These are phyloP conservation scores for Phycomyces nitens DNA, from an alignment of 192 early-diverging fungal genomes.

Conservation along the genomic window DNA sequence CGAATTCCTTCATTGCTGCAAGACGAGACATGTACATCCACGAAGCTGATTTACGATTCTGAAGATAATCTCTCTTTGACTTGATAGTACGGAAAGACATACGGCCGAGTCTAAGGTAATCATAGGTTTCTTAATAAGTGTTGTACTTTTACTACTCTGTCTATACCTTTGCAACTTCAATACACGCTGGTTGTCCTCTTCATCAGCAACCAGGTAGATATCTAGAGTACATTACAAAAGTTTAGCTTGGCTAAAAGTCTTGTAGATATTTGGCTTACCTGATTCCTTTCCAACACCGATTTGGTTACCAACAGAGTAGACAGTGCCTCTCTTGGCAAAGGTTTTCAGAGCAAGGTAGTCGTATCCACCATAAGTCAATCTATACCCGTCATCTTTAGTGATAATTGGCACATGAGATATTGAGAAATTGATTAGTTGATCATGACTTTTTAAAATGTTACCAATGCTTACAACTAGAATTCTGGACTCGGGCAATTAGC, in stretches of 20 bases:
- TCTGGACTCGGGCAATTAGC: conserved; percentile 82
- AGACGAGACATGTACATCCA: conserved; percentile 99
- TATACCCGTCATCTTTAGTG: conserved; percentile 83
- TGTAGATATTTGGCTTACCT: conserved; percentile 25
- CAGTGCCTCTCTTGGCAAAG: conserved; percentile 77
- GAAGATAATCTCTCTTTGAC: conserved; percentile 94
- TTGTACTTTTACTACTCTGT: background rate
- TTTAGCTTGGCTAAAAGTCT: background rate
- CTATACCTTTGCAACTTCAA: conserved; percentile 87
- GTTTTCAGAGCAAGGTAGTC: conserved; percentile 97
- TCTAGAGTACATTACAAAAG: conserved; percentile 44
- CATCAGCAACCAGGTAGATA: conserved; percentile 95
- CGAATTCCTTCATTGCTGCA: conserved; percentile 97
- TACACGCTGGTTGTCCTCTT: conserved; percentile 86
- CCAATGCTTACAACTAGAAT: conserved; percentile 63
- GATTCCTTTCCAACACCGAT: conserved; percentile 99
- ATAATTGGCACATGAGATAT: background rate
- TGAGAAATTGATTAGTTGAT: background rate
- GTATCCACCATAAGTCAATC: conserved; percentile 98
- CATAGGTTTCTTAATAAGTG: background rate
- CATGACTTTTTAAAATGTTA: background rate
- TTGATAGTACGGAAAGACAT: conserved; percentile 97
- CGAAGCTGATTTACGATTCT: conserved; percentile 88
- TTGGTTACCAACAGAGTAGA: conserved; percentile 96
- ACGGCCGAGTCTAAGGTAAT: conserved; percentile 73